phyloP scores from a whole-genome alignment of 306 rosid species.

The Lagenaria siceraria region DNA sequence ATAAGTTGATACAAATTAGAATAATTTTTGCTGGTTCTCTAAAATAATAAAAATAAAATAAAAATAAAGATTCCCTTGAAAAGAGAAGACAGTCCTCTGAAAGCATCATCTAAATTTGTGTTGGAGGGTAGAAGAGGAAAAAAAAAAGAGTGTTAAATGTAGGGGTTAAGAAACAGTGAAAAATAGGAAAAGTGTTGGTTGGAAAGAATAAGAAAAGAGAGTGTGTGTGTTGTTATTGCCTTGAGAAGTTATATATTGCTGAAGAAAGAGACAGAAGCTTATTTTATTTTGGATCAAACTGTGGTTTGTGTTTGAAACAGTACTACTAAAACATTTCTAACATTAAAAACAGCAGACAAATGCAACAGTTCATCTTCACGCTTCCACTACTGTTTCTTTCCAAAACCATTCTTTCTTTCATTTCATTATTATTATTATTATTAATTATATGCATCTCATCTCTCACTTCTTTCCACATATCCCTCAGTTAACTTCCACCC shows the following conservation, averaged over 20 bases:
- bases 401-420: not conserved
- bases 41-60: no score
- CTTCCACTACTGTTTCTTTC: not conserved
- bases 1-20: no score
- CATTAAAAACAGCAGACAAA: not conserved
- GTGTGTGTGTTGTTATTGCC: not conserved
- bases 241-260: not conserved
- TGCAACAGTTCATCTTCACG: not conserved
- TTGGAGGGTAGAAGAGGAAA: not conserved
- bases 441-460: not conserved
- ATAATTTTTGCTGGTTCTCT: no score
- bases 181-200: not conserved
- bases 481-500: not conserved
- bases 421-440: not conserved
- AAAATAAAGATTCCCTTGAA: not conserved
- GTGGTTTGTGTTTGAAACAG: not conserved
- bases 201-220: not conserved
- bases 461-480: not conserved
- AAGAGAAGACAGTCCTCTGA: not conserved
- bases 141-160: not conserved
- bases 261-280: not conserved
- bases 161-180: not conserved
- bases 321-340: not conserved
- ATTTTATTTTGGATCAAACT: not conserved
- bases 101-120: not conserved